Percentiles rank a stretch among this genome's conserved stretches.
phyloP scores from a whole-genome alignment of 805 yeast genomes.

The Metschnikowia similis region DNA sequence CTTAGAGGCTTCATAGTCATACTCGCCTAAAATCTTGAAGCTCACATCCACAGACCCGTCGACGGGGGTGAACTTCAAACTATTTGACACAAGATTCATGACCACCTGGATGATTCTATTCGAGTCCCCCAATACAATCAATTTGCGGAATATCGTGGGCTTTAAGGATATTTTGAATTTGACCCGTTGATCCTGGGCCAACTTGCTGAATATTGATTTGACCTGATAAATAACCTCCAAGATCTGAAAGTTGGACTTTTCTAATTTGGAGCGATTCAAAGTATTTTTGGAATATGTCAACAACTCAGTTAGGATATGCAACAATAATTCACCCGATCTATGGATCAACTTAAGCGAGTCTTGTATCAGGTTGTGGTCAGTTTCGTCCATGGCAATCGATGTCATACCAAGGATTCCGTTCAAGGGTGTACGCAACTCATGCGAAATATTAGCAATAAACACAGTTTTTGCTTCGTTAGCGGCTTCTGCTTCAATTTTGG shows the following conservation, averaged over 20 bases:
- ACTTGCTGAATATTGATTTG: conserved; percentile 75
- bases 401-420: conserved; percentile 97
- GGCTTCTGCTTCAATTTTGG: conserved; percentile 83
- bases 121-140: conserved; percentile 80
- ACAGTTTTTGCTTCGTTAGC: conserved; percentile 97
- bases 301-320: conserved; percentile 86
- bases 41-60: conserved; percentile 74
- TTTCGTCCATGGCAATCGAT: conserved; percentile 86
- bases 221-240: conserved; percentile 82
- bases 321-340: conserved; percentile 83
- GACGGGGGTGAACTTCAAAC: conserved; percentile 87
- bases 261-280: conserved; percentile 74
- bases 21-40: conserved; percentile 64
- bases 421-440: conserved; percentile 90
- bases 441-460: conserved; percentile 87
- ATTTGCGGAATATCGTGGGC: conserved; percentile 57
- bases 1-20: conserved; percentile 37
- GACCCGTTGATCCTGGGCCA: conserved; percentile 75
- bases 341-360: conserved; percentile 77
- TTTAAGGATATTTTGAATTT: conserved; percentile 55
- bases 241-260: conserved; percentile 74
- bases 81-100: conserved; percentile 87
- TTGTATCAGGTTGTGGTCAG: conserved; percentile 61
- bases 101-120: conserved; percentile 87
- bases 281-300: conserved; percentile 92